phyloP scores from a whole-genome alignment of 2,329 filamentous ascomycete genomes.

The Talaromyces sp. region DNA sequence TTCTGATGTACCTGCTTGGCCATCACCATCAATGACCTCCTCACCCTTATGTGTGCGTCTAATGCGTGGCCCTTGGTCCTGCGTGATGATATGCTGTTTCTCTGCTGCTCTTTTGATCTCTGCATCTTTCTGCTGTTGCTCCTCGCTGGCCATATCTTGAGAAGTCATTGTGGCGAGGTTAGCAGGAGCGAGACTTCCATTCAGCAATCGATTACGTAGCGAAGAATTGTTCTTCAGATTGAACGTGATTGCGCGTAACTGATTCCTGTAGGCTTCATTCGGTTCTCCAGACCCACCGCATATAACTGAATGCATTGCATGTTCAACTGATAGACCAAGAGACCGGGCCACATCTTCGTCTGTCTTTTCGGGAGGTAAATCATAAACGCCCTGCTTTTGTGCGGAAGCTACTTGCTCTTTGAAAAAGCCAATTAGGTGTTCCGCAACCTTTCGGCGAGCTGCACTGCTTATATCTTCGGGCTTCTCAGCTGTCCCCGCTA shows the following conservation, averaged over 20 bases:
- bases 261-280: slow-evolving; percentile 54
- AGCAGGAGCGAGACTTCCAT: slow-evolving; percentile 66
- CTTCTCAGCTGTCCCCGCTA: slow-evolving; percentile 32
- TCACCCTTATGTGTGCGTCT: slow-evolving; percentile 93
- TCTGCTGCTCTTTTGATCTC: slow-evolving; percentile 58
- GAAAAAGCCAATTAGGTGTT: slow-evolving; percentile 68
- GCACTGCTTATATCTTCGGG: slow-evolving; percentile 57
- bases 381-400: slow-evolving; percentile 63
- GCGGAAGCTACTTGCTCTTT: slow-evolving; percentile 62
- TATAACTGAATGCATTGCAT: slow-evolving; percentile 57
- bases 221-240: slow-evolving; percentile 88
- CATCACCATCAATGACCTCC: slow-evolving; percentile 78
- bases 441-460: slow-evolving; percentile 65
- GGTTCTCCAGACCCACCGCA: slow-evolving; percentile 51
- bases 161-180: slow-evolving; percentile 82
- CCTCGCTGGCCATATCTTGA: slow-evolving; percentile 87
- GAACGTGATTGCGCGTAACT: slow-evolving; percentile 73
- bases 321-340: slow-evolving; percentile 76
- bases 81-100: slow-evolving; percentile 70
- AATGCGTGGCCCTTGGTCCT: slow-evolving; percentile 72
- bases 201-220: slow-evolving; percentile 72
- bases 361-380: slow-evolving; percentile 61
- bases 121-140: slow-evolving; percentile 65
- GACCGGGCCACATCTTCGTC: slow-evolving; percentile 64
- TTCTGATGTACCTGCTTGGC: slow-evolving; percentile 45